Percentiles rank a stretch among this genome's conserved stretches.
Conservation (phyloP, 2,329 filamentous ascomycete genomes). For the Colletotrichum horii region DNA sequence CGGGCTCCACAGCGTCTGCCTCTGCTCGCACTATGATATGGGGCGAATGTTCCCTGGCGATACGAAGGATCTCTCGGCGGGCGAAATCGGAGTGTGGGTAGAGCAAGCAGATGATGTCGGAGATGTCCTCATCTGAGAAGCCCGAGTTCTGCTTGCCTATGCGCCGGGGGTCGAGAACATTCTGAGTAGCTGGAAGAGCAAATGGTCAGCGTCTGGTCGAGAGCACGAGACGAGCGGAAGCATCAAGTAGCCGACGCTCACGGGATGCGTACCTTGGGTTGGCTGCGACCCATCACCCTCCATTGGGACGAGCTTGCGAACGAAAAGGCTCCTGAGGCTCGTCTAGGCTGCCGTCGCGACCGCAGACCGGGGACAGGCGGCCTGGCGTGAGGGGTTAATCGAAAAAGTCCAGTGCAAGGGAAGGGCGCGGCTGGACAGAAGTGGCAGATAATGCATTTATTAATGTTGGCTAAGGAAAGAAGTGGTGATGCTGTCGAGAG, state of each 20-base stretch:
- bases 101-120: slow-evolving; percentile 88
- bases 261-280: slow-evolving; percentile 41
- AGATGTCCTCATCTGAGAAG: slow-evolving; percentile 80
- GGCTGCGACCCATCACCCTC: slow-evolving; percentile 44
- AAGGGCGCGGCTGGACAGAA: background rate
- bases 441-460: slow-evolving; percentile 18
- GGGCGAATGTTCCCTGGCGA: slow-evolving; percentile 52
- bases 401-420: background rate
- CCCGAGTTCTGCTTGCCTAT: slow-evolving; percentile 82
- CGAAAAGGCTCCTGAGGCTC: background rate
- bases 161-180: slow-evolving; percentile 80
- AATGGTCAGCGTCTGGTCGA: slow-evolving; percentile 15
- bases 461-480: background rate
- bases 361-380: slow-evolving; percentile 5
- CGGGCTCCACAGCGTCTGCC: slow-evolving; percentile 54
- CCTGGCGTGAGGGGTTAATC: background rate
- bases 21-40: slow-evolving; percentile 56
- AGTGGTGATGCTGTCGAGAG: background rate
- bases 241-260: background rate
- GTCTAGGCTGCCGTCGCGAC: slow-evolving; percentile 17
- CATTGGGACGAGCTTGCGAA: slow-evolving; percentile 35
- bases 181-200: slow-evolving; percentile 70
- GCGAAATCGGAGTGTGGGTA: slow-evolving; percentile 79
- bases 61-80: slow-evolving; percentile 67
- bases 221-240: background rate